Percentiles rank a stretch among this genome's conserved stretches.
Evolutionary conservation across 306 rosid species (phyloP).

Genomic region (Malus fusca): DNA sequence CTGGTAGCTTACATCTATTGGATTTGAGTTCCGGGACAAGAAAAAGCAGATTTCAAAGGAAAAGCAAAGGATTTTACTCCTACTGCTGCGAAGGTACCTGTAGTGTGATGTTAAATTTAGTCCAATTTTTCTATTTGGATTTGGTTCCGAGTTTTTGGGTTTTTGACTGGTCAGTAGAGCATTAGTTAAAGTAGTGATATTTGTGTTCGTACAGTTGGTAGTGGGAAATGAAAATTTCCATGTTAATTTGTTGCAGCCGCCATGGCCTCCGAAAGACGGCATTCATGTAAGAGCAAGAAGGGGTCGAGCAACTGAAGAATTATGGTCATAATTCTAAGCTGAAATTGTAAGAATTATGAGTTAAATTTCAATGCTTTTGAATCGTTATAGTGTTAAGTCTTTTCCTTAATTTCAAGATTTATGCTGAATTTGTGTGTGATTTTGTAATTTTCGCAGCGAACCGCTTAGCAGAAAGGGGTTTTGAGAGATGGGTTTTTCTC

Average conservation of each 20-base stretch:
- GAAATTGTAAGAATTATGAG: conserved; percentile 38
- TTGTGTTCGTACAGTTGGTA: conserved; percentile 22
- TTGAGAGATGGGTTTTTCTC: conserved; percentile 52
- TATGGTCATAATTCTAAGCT: conserved; percentile 54
- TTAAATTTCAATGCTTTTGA: not conserved
- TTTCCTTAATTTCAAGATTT: not conserved
- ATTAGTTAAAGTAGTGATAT: not conserved
- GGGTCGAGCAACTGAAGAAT: conserved; percentile 85
- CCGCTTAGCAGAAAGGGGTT: conserved; percentile 7
- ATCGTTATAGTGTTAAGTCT: not conserved
- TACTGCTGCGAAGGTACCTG: conserved; percentile 33
- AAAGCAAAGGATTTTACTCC: not conserved
- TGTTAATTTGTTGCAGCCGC: conserved; percentile 32
- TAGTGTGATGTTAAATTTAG: not conserved
- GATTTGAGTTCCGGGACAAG: not conserved
- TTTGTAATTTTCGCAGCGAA: not conserved
- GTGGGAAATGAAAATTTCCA: conserved; percentile 31
- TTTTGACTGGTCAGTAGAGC: not conserved
- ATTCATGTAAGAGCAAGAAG: conserved; percentile 92
- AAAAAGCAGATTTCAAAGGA: not conserved
- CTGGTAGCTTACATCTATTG: conserved; percentile 16
- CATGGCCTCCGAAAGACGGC: conserved; percentile 71
- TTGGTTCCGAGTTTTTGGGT: not conserved
- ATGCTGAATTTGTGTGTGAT: not conserved
- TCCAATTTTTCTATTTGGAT: not conserved